Evolutionary conservation across 371 early-diverging fungal species (phyloP).

Genomic region (Mortierella sp.): DNA sequence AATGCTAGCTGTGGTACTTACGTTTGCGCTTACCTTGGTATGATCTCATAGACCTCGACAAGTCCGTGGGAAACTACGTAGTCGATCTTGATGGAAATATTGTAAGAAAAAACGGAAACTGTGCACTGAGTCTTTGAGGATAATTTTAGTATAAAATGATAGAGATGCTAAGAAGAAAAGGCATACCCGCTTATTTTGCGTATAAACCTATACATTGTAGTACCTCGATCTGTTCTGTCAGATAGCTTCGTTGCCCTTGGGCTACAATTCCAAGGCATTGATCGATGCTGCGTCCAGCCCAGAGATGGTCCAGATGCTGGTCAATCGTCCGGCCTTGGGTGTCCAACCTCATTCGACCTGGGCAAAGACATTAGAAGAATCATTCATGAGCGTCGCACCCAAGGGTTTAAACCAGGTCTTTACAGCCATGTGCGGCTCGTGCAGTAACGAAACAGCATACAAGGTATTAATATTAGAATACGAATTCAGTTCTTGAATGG

Average conservation of each 20-base stretch:
- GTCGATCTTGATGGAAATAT: constrained; percentile 81
- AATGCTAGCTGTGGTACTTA: not conserved
- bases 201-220: constrained; percentile 1
- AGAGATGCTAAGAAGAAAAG: too few species aligned
- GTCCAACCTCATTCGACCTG: constrained; percentile 76
- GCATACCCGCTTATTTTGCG: not conserved
- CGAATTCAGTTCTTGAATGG: too few species aligned
- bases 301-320: constrained; percentile 53
- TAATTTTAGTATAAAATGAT: too few species aligned
- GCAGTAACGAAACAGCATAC: constrained; percentile 83
- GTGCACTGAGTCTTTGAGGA: too few species aligned
- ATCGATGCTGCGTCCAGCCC: constrained; percentile 63
- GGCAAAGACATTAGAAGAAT: constrained; percentile 69
- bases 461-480: constrained; percentile 58
- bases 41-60: constrained; percentile 63
- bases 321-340: constrained; percentile 73
- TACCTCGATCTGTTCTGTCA: constrained; percentile 79
- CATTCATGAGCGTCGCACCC: constrained; percentile 79
- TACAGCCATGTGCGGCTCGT: constrained; percentile 82
- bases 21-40: not conserved
- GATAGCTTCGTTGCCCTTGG: constrained; percentile 83
- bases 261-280: constrained; percentile 79
- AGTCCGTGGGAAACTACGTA: constrained; percentile 81
- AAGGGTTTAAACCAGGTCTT: constrained; percentile 79
- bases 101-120: too few species aligned